Conservation (phyloP, 2,329 filamentous ascomycete species). For the Botrytis deweyae region DNA sequence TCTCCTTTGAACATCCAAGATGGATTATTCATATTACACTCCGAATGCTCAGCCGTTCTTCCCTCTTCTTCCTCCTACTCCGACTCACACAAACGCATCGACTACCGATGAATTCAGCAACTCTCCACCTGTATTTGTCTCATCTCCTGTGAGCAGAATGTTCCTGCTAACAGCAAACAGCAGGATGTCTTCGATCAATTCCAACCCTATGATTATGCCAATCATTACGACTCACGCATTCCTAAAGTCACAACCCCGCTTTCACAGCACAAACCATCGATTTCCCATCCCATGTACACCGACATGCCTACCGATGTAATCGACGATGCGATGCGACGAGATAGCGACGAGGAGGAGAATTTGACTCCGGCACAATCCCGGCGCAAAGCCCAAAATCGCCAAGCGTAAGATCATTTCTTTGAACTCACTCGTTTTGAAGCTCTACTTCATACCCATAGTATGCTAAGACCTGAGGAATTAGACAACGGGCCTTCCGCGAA, state of each 20-base stretch:
- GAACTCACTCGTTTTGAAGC: conserved; percentile 10
- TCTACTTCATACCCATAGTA: background rate
- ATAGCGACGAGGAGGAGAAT: conserved; percentile 51
- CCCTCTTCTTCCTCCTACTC: conserved; percentile 46
- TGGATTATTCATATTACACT: conserved; percentile 58
- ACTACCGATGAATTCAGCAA: conserved; percentile 48
- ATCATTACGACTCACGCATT: conserved; percentile 28
- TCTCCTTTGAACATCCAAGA: conserved; percentile 33
- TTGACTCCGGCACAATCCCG: conserved; percentile 56
- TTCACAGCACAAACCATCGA: conserved; percentile 34
- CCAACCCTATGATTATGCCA: conserved; percentile 36
- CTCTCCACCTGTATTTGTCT: conserved; percentile 42
- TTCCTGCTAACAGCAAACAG: conserved; percentile 29
- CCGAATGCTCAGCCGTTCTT: conserved; percentile 47
- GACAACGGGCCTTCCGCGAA: conserved; percentile 93
- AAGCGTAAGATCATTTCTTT: conserved; percentile 58
- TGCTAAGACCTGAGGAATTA: conserved; percentile 41
- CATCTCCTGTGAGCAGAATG: background rate
- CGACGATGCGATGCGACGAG: conserved; percentile 32
- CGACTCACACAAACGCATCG: conserved; percentile 41
- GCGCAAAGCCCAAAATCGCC: conserved; percentile 70
- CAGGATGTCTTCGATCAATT: conserved; percentile 38
- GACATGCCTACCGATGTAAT: conserved; percentile 33
- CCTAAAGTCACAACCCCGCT: conserved; percentile 33
- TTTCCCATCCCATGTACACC: conserved; percentile 33